A percentile compares a stretch with the other conserved stretches of the same genome.
phyloP scores from a whole-genome alignment of 208 protist species.

The Angomonas ambiguus region DNA sequence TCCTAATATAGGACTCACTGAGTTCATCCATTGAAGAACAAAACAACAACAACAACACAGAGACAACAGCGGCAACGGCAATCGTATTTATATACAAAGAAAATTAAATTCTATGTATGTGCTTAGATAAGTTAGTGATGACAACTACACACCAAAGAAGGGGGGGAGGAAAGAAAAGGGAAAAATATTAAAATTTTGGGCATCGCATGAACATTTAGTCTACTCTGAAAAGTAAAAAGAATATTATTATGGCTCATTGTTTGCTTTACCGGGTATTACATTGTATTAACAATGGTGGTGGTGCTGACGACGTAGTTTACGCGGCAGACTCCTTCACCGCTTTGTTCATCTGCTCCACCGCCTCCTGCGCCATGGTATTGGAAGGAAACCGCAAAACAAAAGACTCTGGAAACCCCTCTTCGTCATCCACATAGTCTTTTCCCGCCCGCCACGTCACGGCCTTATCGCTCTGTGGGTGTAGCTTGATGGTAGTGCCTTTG shows the following conservation, averaged over 20 bases:
- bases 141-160: constrained; percentile 11
- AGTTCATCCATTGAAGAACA: constrained; percentile 63
- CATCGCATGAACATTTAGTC: constrained; percentile 8
- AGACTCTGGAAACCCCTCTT: constrained; percentile 80
- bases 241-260: no score
- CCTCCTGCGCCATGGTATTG: constrained; percentile 58
- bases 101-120: constrained; percentile 14
- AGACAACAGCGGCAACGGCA: neutral
- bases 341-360: constrained; percentile 55
- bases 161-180: neutral
- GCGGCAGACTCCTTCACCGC: constrained; percentile 39
- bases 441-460: constrained; percentile 61
- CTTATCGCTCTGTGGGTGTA: constrained; percentile 77
- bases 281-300: constrained; percentile 1
- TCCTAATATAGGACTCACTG: constrained; percentile 65
- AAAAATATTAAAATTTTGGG: neutral
- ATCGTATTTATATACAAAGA: constrained; percentile 7
- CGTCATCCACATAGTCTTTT: constrained; percentile 87
- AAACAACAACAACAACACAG: constrained; percentile 13
- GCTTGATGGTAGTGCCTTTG: constrained; percentile 66
- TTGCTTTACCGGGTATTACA: neutral
- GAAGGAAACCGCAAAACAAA: constrained; percentile 77
- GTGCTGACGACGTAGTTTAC: constrained; percentile 3
- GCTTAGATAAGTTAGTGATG: neutral
- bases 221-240: neutral